Evolutionary conservation across 2,329 filamentous ascomycete species (phyloP).

Genomic region (Huntiella savannae): DNA sequence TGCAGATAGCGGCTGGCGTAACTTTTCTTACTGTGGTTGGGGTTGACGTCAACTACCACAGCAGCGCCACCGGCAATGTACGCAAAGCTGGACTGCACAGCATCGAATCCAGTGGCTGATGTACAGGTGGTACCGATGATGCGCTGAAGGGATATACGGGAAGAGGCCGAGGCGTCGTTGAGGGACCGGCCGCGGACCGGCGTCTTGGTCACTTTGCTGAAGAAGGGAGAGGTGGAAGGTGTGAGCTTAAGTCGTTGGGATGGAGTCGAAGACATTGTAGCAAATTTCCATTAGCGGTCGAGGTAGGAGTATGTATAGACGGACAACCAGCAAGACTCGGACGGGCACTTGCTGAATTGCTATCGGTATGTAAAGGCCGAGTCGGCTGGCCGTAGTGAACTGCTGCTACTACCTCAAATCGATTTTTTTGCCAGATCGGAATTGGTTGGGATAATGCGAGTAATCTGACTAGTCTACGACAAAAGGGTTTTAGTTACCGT

Average conservation of each 20-base stretch:
- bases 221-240: conserved; percentile 57
- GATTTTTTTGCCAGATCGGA: conserved; percentile 1
- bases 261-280: conserved; percentile 38
- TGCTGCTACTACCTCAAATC: neutral
- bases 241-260: conserved; percentile 48
- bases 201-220: conserved; percentile 38
- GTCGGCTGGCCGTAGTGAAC: too few relatives aligned
- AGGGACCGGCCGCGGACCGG: conserved; percentile 30
- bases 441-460: neutral
- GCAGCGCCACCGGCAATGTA: conserved; percentile 86
- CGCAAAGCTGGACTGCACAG: conserved; percentile 59
- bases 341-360: neutral
- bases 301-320: neutral
- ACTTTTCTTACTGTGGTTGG: conserved; percentile 24
- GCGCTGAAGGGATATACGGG: conserved; percentile 53
- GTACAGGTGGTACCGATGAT: conserved; percentile 83
- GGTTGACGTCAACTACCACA: conserved; percentile 67
- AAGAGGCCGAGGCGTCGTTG: conserved; percentile 30
- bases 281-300: conserved; percentile 28
- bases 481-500: too few relatives aligned
- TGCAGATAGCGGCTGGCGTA: conserved; percentile 34
- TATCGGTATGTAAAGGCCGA: neutral
- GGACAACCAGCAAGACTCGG: neutral
- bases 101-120: conserved; percentile 73
- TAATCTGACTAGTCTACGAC: neutral